Base-by-base conservation (phyloP, 2,329 filamentous ascomycete genomes). In the Aspergillus ustus region DNA sequence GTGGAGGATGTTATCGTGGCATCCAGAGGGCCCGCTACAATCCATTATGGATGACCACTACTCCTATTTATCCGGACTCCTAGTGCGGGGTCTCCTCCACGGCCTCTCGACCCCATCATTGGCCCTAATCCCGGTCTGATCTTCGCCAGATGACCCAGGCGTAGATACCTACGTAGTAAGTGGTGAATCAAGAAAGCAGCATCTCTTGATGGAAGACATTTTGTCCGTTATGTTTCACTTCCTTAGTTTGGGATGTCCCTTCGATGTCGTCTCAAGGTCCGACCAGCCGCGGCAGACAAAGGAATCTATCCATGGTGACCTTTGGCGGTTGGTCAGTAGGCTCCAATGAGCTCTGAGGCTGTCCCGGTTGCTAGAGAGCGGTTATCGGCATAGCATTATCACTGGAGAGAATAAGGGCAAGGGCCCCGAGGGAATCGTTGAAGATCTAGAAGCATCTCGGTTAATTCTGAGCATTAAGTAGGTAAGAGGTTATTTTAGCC, bases 401-500 rank as follows among this genome's bases (percentile, higher is more conserved):
- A 31, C 20, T 45, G 52, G 52, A 54, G 25, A 17, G 25, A 48
- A 20, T 8, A 13, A 28, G 34, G 45, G 8, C 4, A 19, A 6
- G 5, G 20, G 1, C 19, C n/a, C 31, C 7, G 22, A 43, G 43
- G 34, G 20, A 9, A 20, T 46, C 17, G 56, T 52, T 31, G 25
- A 11, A 13, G 57, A 52, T 53, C 57, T 49, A 40, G 53, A 60
- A 49, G 48, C 25, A 13, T 43, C 57, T 63, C 57, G 53, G 53
- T 60, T 57, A 60, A 57, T 53, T 57, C 19, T n/a, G 29, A 40
- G 20, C 6, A 25, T 25, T 25, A 25, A 7, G 40, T 20, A 54
- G 19, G n/a, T n/a, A n/a, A n/a, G n/a, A n/a, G n/a, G n/a, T 28
- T 57, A 51, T 54, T 60, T 63, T 61, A 63, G 53, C 58, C 61